phyloP scores from a whole-genome alignment of 306 rosid species.

The Astragalus membranaceus region DNA sequence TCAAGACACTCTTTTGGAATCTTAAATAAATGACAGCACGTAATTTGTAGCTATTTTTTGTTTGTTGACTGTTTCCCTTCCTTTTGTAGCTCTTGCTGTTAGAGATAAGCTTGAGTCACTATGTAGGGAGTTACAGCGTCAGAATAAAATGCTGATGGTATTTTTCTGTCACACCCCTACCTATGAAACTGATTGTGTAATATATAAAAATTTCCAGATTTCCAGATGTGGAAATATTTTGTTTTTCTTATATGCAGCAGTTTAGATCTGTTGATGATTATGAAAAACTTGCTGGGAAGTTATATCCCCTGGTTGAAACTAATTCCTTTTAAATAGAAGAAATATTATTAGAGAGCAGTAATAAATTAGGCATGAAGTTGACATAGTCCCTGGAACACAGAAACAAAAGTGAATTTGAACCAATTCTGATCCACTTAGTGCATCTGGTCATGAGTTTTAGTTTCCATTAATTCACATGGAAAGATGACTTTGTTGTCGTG shows the following conservation, averaged over 20 bases:
- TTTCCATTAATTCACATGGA: background rate
- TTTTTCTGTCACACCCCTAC: conserved; percentile 15
- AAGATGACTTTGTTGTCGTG: background rate
- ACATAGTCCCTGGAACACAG: background rate
- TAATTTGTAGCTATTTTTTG: conserved; percentile 18
- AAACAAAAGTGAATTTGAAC: background rate
- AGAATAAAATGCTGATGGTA: conserved; percentile 93
- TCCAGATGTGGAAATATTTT: background rate
- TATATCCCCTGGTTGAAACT: background rate
- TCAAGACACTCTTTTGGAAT: background rate
- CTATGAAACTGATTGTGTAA: conserved; percentile 20
- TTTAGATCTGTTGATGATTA: background rate
- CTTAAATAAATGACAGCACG: background rate
- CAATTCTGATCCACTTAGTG: background rate
- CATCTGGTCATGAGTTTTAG: background rate
- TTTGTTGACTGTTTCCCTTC: conserved; percentile 16
- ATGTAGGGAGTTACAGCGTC: conserved; percentile 95
- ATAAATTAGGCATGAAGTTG: background rate
- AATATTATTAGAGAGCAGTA: background rate
- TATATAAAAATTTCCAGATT: background rate
- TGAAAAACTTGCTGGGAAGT: conserved; percentile 9
- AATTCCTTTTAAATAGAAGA: background rate
- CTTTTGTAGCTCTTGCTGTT: conserved; percentile 61
- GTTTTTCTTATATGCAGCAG: background rate
- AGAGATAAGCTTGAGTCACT: conserved; percentile 94